Base-by-base conservation (phyloP, 352 stramenopile genomes). In the Pythium rishiriense region DNA sequence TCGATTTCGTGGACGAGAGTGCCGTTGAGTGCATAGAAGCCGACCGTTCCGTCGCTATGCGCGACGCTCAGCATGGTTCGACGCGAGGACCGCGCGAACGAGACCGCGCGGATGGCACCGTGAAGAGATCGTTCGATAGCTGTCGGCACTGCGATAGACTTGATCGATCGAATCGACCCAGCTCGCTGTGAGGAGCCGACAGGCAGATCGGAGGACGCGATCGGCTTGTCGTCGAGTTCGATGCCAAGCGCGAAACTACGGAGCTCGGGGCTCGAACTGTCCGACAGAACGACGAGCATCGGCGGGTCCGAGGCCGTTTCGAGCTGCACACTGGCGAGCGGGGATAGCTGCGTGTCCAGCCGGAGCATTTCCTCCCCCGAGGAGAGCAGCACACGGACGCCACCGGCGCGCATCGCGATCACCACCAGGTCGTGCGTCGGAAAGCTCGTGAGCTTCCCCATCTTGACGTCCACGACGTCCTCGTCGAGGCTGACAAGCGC, bases 21-120 rank as follows among this genome's bases (percentile, higher is more conserved):
- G 15, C 81, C 79, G 48, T 90, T 90, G 6, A 70, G 26, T 0
- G 77, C 62, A 24, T 81, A 64, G 28, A 88, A 77, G 8, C 35
- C 28, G 0, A 83, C 11, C 3, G 12, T 42, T 4, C 54, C 35
- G 3, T 53, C 55, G 0, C 45, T 45, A 25, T 70, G 53, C 0
- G 61, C 58, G 21, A 51, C 59, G 11, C 60, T 64, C 15, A 79
- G 25, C 4, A 76, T 33, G n/a, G 66, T 76, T 4, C 72, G 69
- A 14, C 69, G 45, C 1, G 62, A 8, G 0, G 63, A 64, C 11
- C 69, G 67, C 4, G 58, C 49, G 29, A 77, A 58, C 2, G 50
- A 33, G 4, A 70, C 42, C 0, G 65, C 66, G 12, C 29, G 54
- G 17, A 33, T 22, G 11, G 54, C 8, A 58, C 47, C 26, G 25